Evolutionary conservation across 2,329 filamentous ascomycete genomes (phyloP), one percentile per base, ranked within the genome.

Genomic region (Pseudofabraea citricarpa): DNA sequence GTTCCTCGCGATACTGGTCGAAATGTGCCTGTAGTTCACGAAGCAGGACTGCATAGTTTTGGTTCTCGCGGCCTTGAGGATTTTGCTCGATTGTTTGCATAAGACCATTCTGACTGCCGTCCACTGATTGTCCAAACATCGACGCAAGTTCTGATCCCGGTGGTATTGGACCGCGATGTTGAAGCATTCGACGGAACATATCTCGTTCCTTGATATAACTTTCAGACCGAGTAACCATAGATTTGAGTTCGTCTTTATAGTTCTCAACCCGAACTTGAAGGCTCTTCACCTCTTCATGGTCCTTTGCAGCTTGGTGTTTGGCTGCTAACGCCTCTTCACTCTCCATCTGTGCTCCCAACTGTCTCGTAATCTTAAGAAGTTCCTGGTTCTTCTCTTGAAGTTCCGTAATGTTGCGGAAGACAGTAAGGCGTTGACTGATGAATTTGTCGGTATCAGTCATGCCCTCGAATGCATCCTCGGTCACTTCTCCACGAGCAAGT

Each of bases 181-280:
- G 87, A 22, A 96, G 77, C 72, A 97, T 90, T 41, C 90, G 89
- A 18, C 91, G 83, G 82, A 96, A 97, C 80, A 96, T 96, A 61
- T 98, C 91, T 49, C 93, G 84, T 68, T 98, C 93, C 56, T 90
- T 88, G 61, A 93, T 89, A 63, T 95, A 95, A 63, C 88, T 95
- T 69, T 95, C 88, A 51, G 90, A 87, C 45, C 90, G 87, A 22
- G 85, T 81, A 33, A 85, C 81, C 52, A 95, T 83, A 10, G 86
- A 86, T 53, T 84, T 80, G 41, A 95, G 80, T 61, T 96, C 90
- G 51, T 96, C 91, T 46, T 88, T 82, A 63, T 83, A 91, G 63
- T 85, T 81, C 52, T 84, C 76, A 19, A 94, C 75, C 52, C 89
- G 82, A 41, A 83, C 78, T 49, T 87, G 75, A 23, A 93, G 69